Evolutionary conservation across 192 early-diverging fungal species (phyloP), one percentile per base, ranked within the genome.

Genomic region (Coemansia umbellata): DNA sequence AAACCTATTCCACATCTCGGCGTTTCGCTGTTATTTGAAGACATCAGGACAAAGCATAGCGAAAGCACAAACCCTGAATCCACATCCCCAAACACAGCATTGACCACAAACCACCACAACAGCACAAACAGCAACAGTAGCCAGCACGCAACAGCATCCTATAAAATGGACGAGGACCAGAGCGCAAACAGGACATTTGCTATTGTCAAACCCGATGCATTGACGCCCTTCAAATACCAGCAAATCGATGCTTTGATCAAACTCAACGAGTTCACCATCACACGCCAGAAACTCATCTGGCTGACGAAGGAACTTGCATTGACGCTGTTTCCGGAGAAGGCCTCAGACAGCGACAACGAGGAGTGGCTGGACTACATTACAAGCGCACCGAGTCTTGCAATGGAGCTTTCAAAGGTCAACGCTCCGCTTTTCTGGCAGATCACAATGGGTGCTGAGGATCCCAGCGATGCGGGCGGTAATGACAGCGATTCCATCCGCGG

Each of bases 201-300:
- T 36, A 44, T 84, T 18, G 74, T 84, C 61, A 82, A 81, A 60
- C 82, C 82, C 22, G 81, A 84, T 47, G 81, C 74, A 27, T 64
- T 79, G 63, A 67, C 58, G n/a, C 61, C 69, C 9, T 55, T 62
- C 54, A 74, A 81, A 55, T 75, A 64, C 63, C 72, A 70, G 67
- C 66, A 80, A 32, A 68, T 80, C 58, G 63, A 80, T 15, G 73
- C 72, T 2, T 63, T 80, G 35, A 65, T 80, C 54, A 70, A 75
- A 52, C 72, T 80, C 50, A 74, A 74, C 53, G 67, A 80, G 61
- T 75, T 80, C 41, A 59, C 81, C 51, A 74, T 75, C 9, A 53
- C 69, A 26, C 75, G 80, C 32, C 57, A 77, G 42, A 81, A 78
- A 61, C 63, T 79, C 10, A 36, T 80, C 31, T 79, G 78, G 64